Base-by-base conservation (phyloP, 352 stramenopile species). In the Globisporangium barbulae region DNA sequence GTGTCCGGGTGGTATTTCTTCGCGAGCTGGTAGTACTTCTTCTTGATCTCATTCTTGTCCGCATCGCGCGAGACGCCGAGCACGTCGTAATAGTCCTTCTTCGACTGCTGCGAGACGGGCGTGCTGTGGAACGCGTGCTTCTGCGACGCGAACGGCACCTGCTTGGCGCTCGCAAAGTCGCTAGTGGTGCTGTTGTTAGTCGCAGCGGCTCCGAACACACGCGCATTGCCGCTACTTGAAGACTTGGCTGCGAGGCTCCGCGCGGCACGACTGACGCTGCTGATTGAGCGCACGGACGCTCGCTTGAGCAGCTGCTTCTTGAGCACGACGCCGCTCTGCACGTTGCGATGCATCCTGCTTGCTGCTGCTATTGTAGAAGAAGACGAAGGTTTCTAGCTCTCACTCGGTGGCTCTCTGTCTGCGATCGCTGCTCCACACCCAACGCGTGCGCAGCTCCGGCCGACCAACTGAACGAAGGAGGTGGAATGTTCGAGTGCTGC, bases 1-100 rank as follows among this genome's bases (percentile, higher is more conserved):
- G 96, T 97, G 71, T 99, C 97, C 8, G 97, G 97, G 71, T 99
- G 97, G 79, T 98, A 98, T 78, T 98, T 96, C 76, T 98, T 98
- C 41, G 95, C 97, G 48, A 99, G 68, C 65, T 98, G 90, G 72
- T 98, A 98, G 78, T 97, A 98, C 69, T 97, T 97, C 78, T 99
- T 98, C 83, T 99, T 99, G 71, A 99, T 98, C 54, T 98, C 91
- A 61, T 79, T 94, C 79, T 99, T 98, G 65, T 89, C 82, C 5
- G 96, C 93, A 50, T 89, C 80, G 37, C 74, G 82, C 2, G 76
- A 74, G 30, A 99, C 84, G 59, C 95, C 94, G 30, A 99, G 81
- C 1, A 98, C 77, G 48, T 99, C 90, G 74, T 99, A 99, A 78
- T 98, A 98, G 79, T 99, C 97, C 70, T 88, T 81, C 76, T 99